Base-by-base conservation (phyloP, 805 yeast genomes). In the Pichia nanzhaoensis region DNA sequence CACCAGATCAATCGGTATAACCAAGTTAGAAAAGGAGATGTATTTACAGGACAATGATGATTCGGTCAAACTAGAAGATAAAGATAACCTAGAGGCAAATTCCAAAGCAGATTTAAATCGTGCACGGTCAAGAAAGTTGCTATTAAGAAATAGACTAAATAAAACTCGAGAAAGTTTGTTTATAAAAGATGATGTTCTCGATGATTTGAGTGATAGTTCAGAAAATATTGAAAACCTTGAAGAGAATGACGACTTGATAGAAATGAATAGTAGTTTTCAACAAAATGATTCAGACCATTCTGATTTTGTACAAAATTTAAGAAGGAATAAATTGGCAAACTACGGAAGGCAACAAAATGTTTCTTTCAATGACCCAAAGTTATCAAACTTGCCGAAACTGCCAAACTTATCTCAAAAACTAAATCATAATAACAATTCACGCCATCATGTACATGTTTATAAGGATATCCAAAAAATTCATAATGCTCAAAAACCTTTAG, bases 1-100 rank as follows among this genome's bases (percentile, higher is more conserved):
- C 2, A 74, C 86, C 39, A 74, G 84, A 0, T 77, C 87, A 0
- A 67, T 83, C 24, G 84, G 84, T 12, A 71, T 71, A 51, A 73
- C 79, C 12, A 73, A 70, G 44, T 69, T 71, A 4, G 80, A 75
- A 55, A 69, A 59, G 49, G 63, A 66, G 31, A 74, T 70, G 5
- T 63, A 69, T 30, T 34, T 27, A 3, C 40, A 32, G 17, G 48
- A 46, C 7, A 13, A 18, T 39, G 67, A 65, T 2, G 37, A 32
- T n/a, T 12, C 22, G 8, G 5, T 9, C 19, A 6, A n/a, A 9
- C 14, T 18, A 24, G 28, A 24, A 24, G 10, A 24, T 24, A 10
- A 10, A 6, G 10, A 24, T 10, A 24, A 24, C 28, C 10, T 10
- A 24, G 10, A 24, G 28, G 9, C 10, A 10, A 10, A 24, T 24